A percentile compares a stretch with the other conserved stretches of the same genome.
These are phyloP conservation scores for Sinapis alba DNA, from an alignment of 441 rosid genomes.

Conservation along the genomic window DNA sequence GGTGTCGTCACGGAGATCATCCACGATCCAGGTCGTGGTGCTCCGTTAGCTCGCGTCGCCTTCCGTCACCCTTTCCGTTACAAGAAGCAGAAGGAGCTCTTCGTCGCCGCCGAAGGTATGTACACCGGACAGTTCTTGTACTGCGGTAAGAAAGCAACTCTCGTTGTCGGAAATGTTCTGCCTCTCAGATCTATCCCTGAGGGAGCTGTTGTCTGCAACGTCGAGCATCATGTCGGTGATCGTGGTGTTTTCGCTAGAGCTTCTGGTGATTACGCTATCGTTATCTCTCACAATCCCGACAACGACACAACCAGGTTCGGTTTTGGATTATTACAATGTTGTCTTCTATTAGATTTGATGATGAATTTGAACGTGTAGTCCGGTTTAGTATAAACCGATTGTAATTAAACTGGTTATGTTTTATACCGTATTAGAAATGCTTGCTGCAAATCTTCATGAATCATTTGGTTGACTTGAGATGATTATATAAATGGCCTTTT, in stretches of 20 bases:
- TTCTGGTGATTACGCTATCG: slow-evolving; percentile 79
- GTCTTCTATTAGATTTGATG: neutral
- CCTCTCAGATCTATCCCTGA: slow-evolving; percentile 75
- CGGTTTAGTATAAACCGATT: neutral
- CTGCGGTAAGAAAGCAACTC: slow-evolving; percentile 75
- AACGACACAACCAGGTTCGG: slow-evolving; percentile 68
- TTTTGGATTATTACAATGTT: neutral
- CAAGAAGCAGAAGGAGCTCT: slow-evolving; percentile 84
- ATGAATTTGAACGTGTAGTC: neutral
- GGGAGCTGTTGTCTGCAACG: slow-evolving; percentile 78
- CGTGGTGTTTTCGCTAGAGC: slow-evolving; percentile 72
- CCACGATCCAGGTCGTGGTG: slow-evolving; percentile 86
- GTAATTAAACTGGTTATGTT: neutral
- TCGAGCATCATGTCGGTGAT: slow-evolving; percentile 80
- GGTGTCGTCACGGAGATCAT: slow-evolving; percentile 73
- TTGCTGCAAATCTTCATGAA: neutral
- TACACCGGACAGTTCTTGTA: slow-evolving; percentile 76
- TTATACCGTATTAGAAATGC: neutral
- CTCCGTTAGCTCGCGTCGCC: slow-evolving; percentile 64
- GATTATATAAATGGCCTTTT: neutral
- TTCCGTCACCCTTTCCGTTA: slow-evolving; percentile 81
- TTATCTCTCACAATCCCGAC: slow-evolving; percentile 75
- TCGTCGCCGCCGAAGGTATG: slow-evolving; percentile 80
- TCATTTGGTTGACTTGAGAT: neutral
- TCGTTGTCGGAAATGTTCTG: slow-evolving; percentile 70